Evolutionary conservation across 2,329 filamentous ascomycete species (phyloP).

Genomic region (Colletotrichum trifolii): DNA sequence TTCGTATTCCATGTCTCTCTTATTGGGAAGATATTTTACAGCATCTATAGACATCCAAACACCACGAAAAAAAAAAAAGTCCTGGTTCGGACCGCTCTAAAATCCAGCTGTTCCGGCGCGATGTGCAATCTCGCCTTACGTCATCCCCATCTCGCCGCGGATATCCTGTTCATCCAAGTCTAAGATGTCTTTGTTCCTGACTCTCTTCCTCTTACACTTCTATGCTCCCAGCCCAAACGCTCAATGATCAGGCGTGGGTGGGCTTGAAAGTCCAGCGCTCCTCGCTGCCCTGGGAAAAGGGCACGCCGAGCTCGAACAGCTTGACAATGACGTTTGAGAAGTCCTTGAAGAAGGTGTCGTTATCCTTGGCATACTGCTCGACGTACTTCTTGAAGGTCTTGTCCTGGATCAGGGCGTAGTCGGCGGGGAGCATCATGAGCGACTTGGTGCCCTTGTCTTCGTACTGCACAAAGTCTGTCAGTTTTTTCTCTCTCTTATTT

Average conservation of each 20-base stretch:
- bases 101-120: no score
- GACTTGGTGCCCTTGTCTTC: constrained; percentile 88
- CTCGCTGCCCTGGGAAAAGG: constrained; percentile 76
- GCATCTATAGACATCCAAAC: no score
- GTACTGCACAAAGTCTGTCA: constrained; percentile 61
- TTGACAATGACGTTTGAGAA: constrained; percentile 82
- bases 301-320: constrained; percentile 94
- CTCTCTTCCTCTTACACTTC: no score
- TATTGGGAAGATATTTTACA: no score
- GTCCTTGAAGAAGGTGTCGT: constrained; percentile 92
- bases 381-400: constrained; percentile 85
- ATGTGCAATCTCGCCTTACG: no score
- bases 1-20: no score
- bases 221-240: constrained; percentile 14
- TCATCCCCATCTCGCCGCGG: no score
- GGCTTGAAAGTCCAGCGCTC: constrained; percentile 74
- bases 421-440: constrained; percentile 97
- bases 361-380: constrained; percentile 91
- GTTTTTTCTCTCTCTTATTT: background rate
- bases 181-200: background rate
- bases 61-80: no score
- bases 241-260: constrained; percentile 35
- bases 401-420: constrained; percentile 88
- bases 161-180: no score
- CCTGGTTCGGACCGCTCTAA: no score